Evolutionary conservation across 176 grass and related monocot genomes (phyloP).

Genomic region (Cocos nucifera): DNA sequence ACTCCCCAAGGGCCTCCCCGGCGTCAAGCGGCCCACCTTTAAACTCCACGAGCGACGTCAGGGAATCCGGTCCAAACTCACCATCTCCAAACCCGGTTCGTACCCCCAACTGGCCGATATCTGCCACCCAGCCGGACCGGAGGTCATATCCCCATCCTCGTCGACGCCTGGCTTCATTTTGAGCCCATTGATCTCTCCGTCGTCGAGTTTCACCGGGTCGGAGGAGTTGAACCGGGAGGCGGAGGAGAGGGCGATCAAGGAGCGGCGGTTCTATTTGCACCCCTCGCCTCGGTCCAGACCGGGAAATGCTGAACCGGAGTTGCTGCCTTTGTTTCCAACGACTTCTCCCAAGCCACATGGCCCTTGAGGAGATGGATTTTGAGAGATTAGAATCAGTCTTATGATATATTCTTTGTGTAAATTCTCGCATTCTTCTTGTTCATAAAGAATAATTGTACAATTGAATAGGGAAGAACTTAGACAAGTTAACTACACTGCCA

Average conservation of each 20-base stretch:
- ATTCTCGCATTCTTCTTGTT: too few relatives aligned
- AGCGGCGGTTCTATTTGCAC: conserved; percentile 48
- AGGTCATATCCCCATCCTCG: not conserved
- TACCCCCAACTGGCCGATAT: too few relatives aligned
- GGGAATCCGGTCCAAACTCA: conserved; percentile 27
- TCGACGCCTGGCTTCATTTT: not conserved
- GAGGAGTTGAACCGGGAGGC: conserved; percentile 20
- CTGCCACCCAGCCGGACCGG: too few relatives aligned
- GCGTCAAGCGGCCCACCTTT: conserved; percentile 16
- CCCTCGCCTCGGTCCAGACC: conserved; percentile 17
- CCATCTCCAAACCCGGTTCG: conserved; percentile 26
- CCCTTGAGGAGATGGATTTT: too few relatives aligned
- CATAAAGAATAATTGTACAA: too few relatives aligned
- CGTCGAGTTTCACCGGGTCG: not conserved
- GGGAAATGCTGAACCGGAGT: conserved; percentile 15
- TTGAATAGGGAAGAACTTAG: too few relatives aligned
- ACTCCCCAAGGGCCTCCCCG: conserved; percentile 8
- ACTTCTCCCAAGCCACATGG: conserved; percentile 3
- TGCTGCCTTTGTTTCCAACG: conserved; percentile 22
- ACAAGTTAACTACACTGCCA: too few relatives aligned
- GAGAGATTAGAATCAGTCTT: too few relatives aligned
- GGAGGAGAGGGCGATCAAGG: conserved; percentile 44
- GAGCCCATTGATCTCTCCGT: conserved; percentile 10
- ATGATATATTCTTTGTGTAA: too few relatives aligned
- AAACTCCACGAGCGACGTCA: conserved; percentile 4